Conservation (phyloP, 768 basidiomycete species). For the Flagelloscypha sp. region DNA sequence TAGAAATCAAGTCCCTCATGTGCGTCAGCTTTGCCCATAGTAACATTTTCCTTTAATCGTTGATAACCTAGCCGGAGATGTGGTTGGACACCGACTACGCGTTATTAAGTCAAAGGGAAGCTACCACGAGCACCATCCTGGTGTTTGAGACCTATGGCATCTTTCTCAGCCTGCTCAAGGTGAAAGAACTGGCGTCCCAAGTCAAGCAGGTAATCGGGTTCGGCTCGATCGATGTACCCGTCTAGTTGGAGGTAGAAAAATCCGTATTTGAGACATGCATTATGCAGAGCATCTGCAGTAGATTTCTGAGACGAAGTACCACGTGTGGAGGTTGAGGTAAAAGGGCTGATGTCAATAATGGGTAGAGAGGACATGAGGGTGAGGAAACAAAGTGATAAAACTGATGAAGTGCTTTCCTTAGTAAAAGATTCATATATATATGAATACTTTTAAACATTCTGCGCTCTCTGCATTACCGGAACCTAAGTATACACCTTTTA, state of each 20-base stretch:
- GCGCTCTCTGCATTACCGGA: no score
- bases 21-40: constrained; percentile 74
- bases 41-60: constrained; percentile 76
- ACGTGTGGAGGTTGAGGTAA: constrained; percentile 32
- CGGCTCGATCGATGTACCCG: constrained; percentile 42
- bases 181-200: constrained; percentile 69
- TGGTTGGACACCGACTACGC: not conserved
- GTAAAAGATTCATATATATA: no score
- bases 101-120: no score
- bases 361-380: constrained; percentile 37
- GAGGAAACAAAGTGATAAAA: constrained; percentile 2
- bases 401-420: not conserved
- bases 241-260: constrained; percentile 86
- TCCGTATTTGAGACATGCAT: constrained; percentile 69
- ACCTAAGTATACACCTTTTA: no score
- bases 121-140: constrained; percentile 74
- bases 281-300: constrained; percentile 52
- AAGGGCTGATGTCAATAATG: constrained; percentile 64
- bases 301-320: constrained; percentile 32
- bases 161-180: constrained; percentile 70
- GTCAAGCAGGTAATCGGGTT: constrained; percentile 56
- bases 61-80: constrained; percentile 54
- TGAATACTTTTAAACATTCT: no score
- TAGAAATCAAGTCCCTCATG: constrained; percentile 85
- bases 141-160: constrained; percentile 55